Conservation (phyloP, 768 basidiomycete species). For the Rhodocollybia butyracea region DNA sequence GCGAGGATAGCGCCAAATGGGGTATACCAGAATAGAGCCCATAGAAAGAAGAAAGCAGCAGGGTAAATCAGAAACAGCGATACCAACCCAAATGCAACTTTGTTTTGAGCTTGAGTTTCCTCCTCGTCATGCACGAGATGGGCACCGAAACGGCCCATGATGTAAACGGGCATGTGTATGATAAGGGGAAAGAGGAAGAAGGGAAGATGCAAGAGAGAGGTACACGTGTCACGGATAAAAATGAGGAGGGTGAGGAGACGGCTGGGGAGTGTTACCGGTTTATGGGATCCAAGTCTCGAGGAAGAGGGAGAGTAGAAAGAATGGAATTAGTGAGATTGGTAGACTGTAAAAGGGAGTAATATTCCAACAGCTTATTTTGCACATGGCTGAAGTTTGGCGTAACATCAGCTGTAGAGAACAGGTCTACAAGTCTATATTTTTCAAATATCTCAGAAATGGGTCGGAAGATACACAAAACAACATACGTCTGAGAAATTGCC, state of each 20-base stretch:
- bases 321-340: slow-evolving; percentile 84
- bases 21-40: slow-evolving; percentile 79
- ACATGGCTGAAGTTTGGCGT: slow-evolving; percentile 54
- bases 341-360: slow-evolving; percentile 82
- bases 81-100: slow-evolving; percentile 84
- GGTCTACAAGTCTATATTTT: slow-evolving; percentile 70
- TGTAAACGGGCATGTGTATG: slow-evolving; percentile 81
- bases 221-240: slow-evolving; percentile 75
- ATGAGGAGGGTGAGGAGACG: slow-evolving; percentile 77
- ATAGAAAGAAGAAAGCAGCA: slow-evolving; percentile 78
- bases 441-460: slow-evolving; percentile 11
- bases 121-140: slow-evolving; percentile 79
- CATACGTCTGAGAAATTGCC: slow-evolving; percentile 86
- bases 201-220: slow-evolving; percentile 70
- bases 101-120: slow-evolving; percentile 96
- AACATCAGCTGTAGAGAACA: slow-evolving; percentile 70
- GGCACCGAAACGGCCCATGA: slow-evolving; percentile 74
- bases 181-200: slow-evolving; percentile 90
- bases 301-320: slow-evolving; percentile 80
- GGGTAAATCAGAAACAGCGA: slow-evolving; percentile 77
- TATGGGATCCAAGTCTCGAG: slow-evolving; percentile 74
- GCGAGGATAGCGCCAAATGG: slow-evolving; percentile 72
- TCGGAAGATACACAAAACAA: slow-evolving; percentile 6
- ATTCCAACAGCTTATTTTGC: slow-evolving; percentile 73
- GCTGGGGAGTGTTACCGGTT: slow-evolving; percentile 72